phyloP scores from a whole-genome alignment of 805 yeast genomes.

The Teunomyces cretensis region DNA sequence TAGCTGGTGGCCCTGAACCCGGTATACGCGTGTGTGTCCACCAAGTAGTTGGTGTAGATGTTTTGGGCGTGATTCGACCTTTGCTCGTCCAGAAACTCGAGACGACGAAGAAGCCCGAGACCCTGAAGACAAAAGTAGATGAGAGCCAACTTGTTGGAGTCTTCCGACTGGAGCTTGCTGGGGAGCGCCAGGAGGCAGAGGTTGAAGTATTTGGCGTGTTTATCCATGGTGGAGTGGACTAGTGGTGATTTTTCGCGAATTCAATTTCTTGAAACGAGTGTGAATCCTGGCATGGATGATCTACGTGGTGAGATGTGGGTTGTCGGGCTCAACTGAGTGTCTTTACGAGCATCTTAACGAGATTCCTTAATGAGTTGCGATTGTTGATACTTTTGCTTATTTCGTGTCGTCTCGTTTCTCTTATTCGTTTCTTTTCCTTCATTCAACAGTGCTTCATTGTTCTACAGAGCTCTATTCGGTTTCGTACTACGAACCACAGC shows the following conservation, averaged over 20 bases:
- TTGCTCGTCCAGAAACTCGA: constrained; percentile 29
- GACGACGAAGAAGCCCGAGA: constrained; percentile 43
- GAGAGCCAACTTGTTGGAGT: constrained; percentile 68
- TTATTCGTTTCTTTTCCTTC: too few relatives aligned
- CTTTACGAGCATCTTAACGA: too few relatives aligned
- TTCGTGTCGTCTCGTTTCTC: too few relatives aligned
- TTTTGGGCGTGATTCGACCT: constrained; percentile 32
- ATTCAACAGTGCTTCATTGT: too few relatives aligned
- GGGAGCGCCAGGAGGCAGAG: constrained; percentile 59
- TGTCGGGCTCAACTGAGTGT: too few relatives aligned
- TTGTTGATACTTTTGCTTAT: too few relatives aligned
- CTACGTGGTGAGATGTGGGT: too few relatives aligned
- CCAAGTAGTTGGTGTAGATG: constrained; percentile 47
- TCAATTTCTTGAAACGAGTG: too few relatives aligned
- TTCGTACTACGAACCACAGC: too few relatives aligned
- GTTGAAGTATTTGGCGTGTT: constrained; percentile 46
- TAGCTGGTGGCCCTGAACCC: constrained; percentile 61
- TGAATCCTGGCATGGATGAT: too few relatives aligned
- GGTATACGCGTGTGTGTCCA: constrained; percentile 32
- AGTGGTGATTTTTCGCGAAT: not conserved
- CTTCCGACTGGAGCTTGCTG: constrained; percentile 55
- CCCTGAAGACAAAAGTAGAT: constrained; percentile 70
- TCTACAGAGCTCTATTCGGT: too few relatives aligned
- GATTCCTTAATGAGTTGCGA: too few relatives aligned
- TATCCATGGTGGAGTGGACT: constrained; percentile 13